Base-by-base conservation (phyloP, 2,329 filamentous ascomycete species). In the Exophiala bonariae region DNA sequence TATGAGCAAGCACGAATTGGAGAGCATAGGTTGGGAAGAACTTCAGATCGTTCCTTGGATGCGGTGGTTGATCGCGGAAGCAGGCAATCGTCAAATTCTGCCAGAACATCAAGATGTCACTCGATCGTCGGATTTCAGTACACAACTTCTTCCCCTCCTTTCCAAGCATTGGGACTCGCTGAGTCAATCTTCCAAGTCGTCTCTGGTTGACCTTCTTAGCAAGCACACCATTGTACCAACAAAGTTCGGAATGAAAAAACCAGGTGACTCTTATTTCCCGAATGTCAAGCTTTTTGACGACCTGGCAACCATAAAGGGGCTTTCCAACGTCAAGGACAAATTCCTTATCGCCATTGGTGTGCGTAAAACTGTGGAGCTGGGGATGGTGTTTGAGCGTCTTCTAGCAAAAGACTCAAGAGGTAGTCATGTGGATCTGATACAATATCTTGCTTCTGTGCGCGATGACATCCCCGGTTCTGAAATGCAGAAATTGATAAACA, bases 231-330 rank as follows among this genome's bases (percentile, higher is more conserved):
- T 95, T 20, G 88, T 99, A 62, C 93, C 93, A 0, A 97, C 93
- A 0, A 96, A 89, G 63, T 70, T 85, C 56, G 93, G 93, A 6
- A 95, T 99, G 91, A 86, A 77, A 59, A 87, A 81, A 57, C 93
- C 93, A 3, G 71, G 75, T 3, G 90, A 97, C 56, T 85, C 93
- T 0, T 99, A 96, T 66, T 96, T 99, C 62, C 83, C 88, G 2
- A 86, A 82, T n/a, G 93, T 99, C 30, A 93, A 89, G 64, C 74
- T 99, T 0, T 99, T 99, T 61, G 90, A 96, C 52, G 93, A 99
- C 63, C 74, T 99, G 13, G 91, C 93, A 0, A 84, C 86, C 10
- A 83, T 97, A 2, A 81, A 85, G 55, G 82, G 81, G 10, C 82
- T 91, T 34, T 82, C 85, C 32, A 81, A 83, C 23, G 80, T 96